Evolutionary conservation across 805 yeast genomes (phyloP), one percentile per base, ranked within the genome.

Genomic region (Starmera pachycereana): DNA sequence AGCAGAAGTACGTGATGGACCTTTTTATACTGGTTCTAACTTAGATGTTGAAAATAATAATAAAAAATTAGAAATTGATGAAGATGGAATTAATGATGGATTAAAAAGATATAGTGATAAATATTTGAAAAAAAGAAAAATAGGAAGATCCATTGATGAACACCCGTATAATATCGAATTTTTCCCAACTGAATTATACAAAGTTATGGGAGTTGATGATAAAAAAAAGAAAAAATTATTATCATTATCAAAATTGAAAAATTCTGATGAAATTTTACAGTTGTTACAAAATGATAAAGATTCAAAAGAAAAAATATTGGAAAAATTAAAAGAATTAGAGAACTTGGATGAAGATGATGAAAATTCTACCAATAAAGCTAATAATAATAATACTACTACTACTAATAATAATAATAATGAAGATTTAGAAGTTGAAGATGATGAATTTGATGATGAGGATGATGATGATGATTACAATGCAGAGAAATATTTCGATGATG

Each of bases 31-130:
- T 0, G 88, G 87, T 0, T 60, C 73, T 2, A 56, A 69, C 19
- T 42, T 62, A 6, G 61, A 63, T 29, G 52, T 56, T 14, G 60
- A 49, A 10, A 42, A 22, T 22, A 43, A 48, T 34, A 56, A 58
- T 36, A 40, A 40, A 14, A 55, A 55, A 33, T 40, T 44, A n/a
- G 50, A 55, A 27, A 51, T 60, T 31, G 57, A 63, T 29, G 70
- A 53, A 33, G 65, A 66, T 40, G 70, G 69, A 14, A 48, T 67
- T 3, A 67, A 68, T 40, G 95, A 85, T 55, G 88, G 90, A 2
- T 72, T 89, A 34, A 75, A 79, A 54, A 70, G 97, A 51, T 86
- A 86, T 55, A 77, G 94, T 3, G 97, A 89, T 58, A 70, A 69
- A 56, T 89, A 84, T 60, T 65, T 80, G 47, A 81, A 81, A 56